These are phyloP conservation scores for Jasminum sambac DNA, from an alignment of 257 asterid species.

Conservation along the genomic window DNA sequence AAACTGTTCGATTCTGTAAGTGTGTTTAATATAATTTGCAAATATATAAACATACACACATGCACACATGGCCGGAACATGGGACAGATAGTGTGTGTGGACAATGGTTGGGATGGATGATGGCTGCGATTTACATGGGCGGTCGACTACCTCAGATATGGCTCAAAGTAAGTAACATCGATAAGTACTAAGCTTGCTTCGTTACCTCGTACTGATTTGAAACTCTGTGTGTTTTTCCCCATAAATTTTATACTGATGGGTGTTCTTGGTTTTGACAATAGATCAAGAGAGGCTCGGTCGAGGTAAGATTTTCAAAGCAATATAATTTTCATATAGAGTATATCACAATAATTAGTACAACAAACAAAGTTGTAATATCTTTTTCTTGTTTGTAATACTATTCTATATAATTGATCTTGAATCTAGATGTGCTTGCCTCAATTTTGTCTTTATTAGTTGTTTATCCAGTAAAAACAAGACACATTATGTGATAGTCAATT, in stretches of 20 bases:
- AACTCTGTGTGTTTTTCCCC: background rate
- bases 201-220: too few species aligned
- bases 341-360: background rate
- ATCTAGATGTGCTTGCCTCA: too few species aligned
- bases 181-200: background rate
- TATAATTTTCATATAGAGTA: background rate
- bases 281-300: constrained; percentile 86
- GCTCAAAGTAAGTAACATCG: constrained; percentile 61
- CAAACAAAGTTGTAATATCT: background rate
- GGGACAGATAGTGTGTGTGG: constrained; percentile 55
- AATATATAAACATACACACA: background rate
- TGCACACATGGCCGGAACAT: constrained; percentile 40
- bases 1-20: background rate
- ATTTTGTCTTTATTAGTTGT: too few species aligned
- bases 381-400: too few species aligned
- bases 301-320: constrained; percentile 44
- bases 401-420: too few species aligned
- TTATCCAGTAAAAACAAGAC: too few species aligned
- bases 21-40: background rate
- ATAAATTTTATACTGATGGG: background rate
- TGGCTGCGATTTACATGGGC: constrained; percentile 95
- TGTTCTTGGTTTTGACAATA: constrained; percentile 31
- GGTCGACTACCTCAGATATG: constrained; percentile 93
- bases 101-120: constrained; percentile 93
- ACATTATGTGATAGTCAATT: too few species aligned